phyloP scores from a whole-genome alignment of 306 rosid species.

The Nissolia schottii region DNA sequence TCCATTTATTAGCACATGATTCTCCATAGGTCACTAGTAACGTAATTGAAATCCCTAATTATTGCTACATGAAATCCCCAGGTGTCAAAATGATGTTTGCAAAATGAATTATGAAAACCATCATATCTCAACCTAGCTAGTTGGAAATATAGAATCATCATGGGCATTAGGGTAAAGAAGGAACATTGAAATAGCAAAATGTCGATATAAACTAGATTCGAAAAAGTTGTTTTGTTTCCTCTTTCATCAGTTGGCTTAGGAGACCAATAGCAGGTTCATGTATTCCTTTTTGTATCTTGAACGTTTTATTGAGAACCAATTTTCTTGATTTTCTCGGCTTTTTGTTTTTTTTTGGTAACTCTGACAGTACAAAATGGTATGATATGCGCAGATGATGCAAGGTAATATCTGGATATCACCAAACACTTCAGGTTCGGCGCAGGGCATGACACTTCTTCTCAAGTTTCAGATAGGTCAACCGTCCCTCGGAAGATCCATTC shows the following conservation, averaged over 20 bases:
- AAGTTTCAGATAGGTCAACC: slow-evolving; percentile 47
- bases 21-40: background rate
- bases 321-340: background rate
- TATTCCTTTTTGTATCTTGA: background rate
- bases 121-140: background rate
- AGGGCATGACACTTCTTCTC: slow-evolving; percentile 74
- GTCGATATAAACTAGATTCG: background rate
- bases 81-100: background rate
- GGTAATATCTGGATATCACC: slow-evolving; percentile 67
- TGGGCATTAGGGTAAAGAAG: background rate
- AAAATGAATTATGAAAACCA: background rate
- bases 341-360: background rate
- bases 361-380: slow-evolving; percentile 21
- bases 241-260: slow-evolving; percentile 2
- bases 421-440: slow-evolving; percentile 44
- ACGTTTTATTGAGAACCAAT: background rate
- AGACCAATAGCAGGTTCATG: background rate
- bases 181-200: background rate
- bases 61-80: background rate
- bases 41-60: background rate
- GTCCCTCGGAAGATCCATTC: slow-evolving; percentile 35
- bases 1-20: background rate
- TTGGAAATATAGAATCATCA: background rate
- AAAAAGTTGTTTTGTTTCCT: background rate
- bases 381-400: slow-evolving; percentile 80